These are phyloP conservation scores for Skeletonema menzelii DNA, from an alignment of 108 stramenopile species.

Conservation along the genomic window DNA sequence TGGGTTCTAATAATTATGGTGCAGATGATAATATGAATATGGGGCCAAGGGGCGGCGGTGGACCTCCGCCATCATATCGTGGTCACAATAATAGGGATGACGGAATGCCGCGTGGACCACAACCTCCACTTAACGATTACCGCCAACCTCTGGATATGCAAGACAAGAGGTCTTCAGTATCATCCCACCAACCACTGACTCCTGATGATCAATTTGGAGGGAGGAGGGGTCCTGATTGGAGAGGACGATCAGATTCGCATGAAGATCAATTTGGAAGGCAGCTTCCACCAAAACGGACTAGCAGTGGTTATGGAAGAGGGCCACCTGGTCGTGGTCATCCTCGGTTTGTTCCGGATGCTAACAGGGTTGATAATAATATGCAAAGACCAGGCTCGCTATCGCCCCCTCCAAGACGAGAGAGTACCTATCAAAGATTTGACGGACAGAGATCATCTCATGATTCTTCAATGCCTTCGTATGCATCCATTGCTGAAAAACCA, in stretches of 20 bases:
- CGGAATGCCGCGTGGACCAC: neutral
- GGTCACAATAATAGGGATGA: neutral
- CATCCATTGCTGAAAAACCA: neutral
- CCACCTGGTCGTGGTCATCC: slow-evolving; percentile 22
- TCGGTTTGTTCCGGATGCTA: slow-evolving; percentile 18
- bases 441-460: neutral
- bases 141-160: neutral
- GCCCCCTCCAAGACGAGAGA: slow-evolving; percentile 10
- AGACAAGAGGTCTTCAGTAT: neutral
- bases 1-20: neutral
- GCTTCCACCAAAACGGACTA: slow-evolving; percentile 28
- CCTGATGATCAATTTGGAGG: neutral
- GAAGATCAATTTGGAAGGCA: slow-evolving; percentile 51
- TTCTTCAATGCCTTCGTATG: neutral
- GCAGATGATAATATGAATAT: slow-evolving; percentile 1
- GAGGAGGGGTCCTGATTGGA: neutral
- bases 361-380: neutral
- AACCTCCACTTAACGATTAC: neutral
- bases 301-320: slow-evolving; percentile 10
- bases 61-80: slow-evolving; percentile 4
- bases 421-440: slow-evolving; percentile 7
- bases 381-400: slow-evolving; percentile 8
- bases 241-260: neutral
- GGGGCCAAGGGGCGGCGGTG: neutral
- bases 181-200: neutral